A percentile compares a stretch with the other conserved stretches of the same genome.
phyloP scores from a whole-genome alignment of 768 basidiomycete species.

The Mrakia hoshinonis region DNA sequence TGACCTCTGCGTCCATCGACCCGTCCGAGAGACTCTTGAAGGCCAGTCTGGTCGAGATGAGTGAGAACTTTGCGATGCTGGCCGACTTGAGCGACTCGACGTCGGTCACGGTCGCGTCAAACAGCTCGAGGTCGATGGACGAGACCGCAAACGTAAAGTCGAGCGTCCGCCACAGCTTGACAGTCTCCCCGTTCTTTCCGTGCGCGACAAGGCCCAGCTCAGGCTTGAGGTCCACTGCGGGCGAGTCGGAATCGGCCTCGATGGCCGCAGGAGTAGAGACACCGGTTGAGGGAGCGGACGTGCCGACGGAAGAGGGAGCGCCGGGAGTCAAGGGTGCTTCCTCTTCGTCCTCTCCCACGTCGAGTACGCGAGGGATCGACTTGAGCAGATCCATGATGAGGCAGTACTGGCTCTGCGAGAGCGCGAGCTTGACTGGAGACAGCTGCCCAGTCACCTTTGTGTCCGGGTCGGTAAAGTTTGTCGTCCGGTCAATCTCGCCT shows the following conservation, averaged over 20 bases:
- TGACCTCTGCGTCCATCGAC: conserved; percentile 74
- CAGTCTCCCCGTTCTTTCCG: conserved; percentile 31
- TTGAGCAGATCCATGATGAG: conserved; percentile 58
- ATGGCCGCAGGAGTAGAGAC: neutral
- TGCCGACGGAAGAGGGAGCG: conserved; percentile 22
- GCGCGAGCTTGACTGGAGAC: conserved; percentile 71
- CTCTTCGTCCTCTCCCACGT: conserved; percentile 45
- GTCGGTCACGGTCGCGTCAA: conserved; percentile 56
- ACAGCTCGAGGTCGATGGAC: conserved; percentile 74
- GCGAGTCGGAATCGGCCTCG: neutral
- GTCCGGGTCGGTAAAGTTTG: conserved; percentile 55
- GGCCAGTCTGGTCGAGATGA: conserved; percentile 68
- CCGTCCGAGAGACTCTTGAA: conserved; percentile 74
- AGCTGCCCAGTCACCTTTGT: conserved; percentile 66
- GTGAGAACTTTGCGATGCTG: conserved; percentile 75
- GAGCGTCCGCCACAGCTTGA: conserved; percentile 56
- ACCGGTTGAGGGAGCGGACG: conserved; percentile 17
- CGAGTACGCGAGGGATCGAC: conserved; percentile 61
- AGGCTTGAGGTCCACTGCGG: conserved; percentile 41
- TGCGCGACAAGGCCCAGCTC: conserved; percentile 40
- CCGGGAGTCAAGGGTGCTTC: conserved; percentile 35
- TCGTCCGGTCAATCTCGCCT: conserved; percentile 49
- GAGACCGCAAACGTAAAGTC: conserved; percentile 65
- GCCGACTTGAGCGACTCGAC: conserved; percentile 58
- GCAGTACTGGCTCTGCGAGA: conserved; percentile 76